These are phyloP conservation scores for Candida easanensis DNA, from an alignment of 805 yeast species.

Conservation along the genomic window DNA sequence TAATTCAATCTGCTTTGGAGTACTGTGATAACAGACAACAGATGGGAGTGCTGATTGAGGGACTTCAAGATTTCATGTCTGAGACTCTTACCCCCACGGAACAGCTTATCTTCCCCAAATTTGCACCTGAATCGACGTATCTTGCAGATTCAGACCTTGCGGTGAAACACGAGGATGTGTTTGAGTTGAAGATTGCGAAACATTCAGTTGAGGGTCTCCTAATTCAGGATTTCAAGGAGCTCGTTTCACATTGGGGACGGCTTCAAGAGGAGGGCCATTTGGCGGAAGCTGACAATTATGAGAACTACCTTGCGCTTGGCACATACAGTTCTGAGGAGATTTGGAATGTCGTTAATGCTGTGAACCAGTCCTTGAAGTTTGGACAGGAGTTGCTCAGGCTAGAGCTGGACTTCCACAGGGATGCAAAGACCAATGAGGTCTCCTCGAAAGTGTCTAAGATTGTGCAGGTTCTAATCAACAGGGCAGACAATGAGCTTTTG, in stretches of 20 bases:
- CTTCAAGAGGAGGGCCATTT: slow-evolving; percentile 5
- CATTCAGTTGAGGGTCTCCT: slow-evolving; percentile 13
- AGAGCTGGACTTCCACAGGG: slow-evolving; percentile 16
- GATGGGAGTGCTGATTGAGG: slow-evolving; percentile 7
- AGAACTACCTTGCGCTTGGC: slow-evolving; percentile 5
- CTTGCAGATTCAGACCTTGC: not conserved
- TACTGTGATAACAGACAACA: slow-evolving; percentile 17
- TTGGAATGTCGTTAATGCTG: slow-evolving; percentile 17
- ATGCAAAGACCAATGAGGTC: slow-evolving; percentile 14
- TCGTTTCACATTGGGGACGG: not conserved
- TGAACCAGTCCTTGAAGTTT: slow-evolving; percentile 15
- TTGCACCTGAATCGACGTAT: slow-evolving; percentile 2
- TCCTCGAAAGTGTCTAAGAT: slow-evolving; percentile 22
- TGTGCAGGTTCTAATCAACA: slow-evolving; percentile 21
- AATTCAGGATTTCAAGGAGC: slow-evolving; percentile 6
- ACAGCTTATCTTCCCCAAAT: slow-evolving; percentile 4
- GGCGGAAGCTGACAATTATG: slow-evolving; percentile 21
- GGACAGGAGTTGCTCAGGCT: slow-evolving; percentile 19
- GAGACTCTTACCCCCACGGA: not conserved
- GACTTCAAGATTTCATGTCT: slow-evolving; percentile 1
- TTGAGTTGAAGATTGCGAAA: slow-evolving; percentile 13
- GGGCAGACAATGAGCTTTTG: slow-evolving; percentile 26
- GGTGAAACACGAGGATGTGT: slow-evolving; percentile 10
- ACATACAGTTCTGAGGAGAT: slow-evolving; percentile 4
- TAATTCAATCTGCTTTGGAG: slow-evolving; percentile 15